These are phyloP conservation scores for Hippophae tibetana DNA, from an alignment of 306 rosid genomes.

Conservation along the genomic window DNA sequence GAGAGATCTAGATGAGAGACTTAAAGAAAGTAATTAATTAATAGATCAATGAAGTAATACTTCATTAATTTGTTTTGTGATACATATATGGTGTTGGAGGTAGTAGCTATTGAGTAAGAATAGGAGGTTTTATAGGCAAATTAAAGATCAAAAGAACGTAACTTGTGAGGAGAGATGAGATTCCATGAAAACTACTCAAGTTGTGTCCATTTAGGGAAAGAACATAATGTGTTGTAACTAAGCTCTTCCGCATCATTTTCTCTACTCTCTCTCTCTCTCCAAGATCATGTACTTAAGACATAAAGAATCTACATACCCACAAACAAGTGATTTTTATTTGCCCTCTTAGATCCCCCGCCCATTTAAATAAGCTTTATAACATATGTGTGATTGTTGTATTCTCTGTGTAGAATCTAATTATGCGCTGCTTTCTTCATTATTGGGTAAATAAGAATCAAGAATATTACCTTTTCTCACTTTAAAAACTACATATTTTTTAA, in stretches of 20 bases:
- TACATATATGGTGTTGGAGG: constrained; percentile 4
- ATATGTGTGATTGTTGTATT: neutral
- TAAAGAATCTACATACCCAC: no score
- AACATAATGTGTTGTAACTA: constrained; percentile 1
- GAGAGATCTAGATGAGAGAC: neutral
- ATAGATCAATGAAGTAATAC: neutral
- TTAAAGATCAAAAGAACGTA: neutral
- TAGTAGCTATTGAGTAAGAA: neutral
- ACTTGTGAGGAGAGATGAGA: constrained; percentile 19
- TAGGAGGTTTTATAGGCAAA: constrained; percentile 39
- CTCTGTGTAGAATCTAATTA: constrained; percentile 26
- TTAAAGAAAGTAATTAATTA: neutral
- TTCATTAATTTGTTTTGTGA: constrained; percentile 5
- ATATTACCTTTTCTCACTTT: constrained; percentile 26
- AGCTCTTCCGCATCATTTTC: no score
- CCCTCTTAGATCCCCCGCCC: no score
- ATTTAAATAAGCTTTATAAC: no score
- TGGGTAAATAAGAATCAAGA: constrained; percentile 38
- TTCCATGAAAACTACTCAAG: constrained; percentile 17
- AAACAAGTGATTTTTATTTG: no score
- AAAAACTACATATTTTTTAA: constrained; percentile 41
- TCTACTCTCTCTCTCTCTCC: no score
- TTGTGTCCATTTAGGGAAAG: constrained; percentile 26
- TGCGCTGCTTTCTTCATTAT: constrained; percentile 23
- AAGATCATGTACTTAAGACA: no score